phyloP scores from a whole-genome alignment of 345 rosid genomes.

The Salix brachista region DNA sequence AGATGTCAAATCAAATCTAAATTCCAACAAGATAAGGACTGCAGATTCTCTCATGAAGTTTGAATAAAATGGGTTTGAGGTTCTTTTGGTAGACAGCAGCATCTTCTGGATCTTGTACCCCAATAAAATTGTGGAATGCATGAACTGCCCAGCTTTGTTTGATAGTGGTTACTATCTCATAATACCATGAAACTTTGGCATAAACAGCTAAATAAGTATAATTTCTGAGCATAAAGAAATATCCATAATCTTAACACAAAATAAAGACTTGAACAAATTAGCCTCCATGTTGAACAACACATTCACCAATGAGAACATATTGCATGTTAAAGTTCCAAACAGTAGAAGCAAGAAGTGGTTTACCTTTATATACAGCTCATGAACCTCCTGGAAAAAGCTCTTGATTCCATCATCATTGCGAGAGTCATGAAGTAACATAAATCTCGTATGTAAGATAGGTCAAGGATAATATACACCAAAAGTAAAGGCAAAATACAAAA shows the following conservation, averaged over 20 bases:
- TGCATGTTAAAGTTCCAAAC: neutral
- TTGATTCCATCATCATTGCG: slow-evolving; percentile 96
- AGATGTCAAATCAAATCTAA: neutral
- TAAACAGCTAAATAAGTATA: neutral
- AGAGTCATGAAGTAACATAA: slow-evolving; percentile 95
- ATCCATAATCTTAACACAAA: neutral
- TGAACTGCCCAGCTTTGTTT: neutral
- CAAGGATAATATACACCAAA: slow-evolving; percentile 33
- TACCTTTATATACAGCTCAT: slow-evolving; percentile 72
- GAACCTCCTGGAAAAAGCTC: slow-evolving; percentile 89
- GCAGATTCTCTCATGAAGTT: neutral
- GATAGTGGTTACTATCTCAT: neutral
- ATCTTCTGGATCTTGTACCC: neutral
- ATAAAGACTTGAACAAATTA: neutral
- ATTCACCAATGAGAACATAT: neutral
- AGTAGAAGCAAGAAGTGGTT: neutral
- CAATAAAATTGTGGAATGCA: neutral
- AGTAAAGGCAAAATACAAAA: neutral
- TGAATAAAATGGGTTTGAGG: neutral
- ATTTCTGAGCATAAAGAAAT: neutral
- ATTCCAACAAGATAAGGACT: neutral
- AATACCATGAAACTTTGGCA: neutral
- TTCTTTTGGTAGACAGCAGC: neutral
- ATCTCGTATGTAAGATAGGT: slow-evolving; percentile 65
- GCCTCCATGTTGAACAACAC: neutral